phyloP scores from a whole-genome alignment of 140 eudicot species.

The Bidens hawaiensis region DNA sequence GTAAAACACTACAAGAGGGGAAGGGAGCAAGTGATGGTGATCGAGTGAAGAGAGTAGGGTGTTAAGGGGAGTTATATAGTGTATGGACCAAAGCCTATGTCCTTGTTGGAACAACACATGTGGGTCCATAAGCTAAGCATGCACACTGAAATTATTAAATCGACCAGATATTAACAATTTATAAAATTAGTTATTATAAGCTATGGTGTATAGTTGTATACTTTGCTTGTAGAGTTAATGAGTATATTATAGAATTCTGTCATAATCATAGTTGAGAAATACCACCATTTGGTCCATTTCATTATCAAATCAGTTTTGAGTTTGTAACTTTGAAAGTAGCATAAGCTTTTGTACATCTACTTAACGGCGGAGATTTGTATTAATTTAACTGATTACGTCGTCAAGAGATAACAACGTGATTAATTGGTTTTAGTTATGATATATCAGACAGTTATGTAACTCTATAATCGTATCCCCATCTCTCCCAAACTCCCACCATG shows the following conservation, averaged over 20 bases:
- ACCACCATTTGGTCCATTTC: too few species aligned
- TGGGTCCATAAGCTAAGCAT: conserved; percentile 7
- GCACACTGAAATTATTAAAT: background rate
- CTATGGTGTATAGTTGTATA: background rate
- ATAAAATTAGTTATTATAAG: too few species aligned
- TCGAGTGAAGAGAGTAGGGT: conserved; percentile 13
- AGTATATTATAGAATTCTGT: background rate
- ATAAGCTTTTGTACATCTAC: too few species aligned
- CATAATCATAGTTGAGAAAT: background rate
- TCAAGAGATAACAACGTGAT: too few species aligned
- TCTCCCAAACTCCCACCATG: too few species aligned
- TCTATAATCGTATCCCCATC: too few species aligned
- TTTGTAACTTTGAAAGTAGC: too few species aligned
- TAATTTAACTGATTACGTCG: too few species aligned
- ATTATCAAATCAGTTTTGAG: too few species aligned
- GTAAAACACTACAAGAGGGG: background rate
- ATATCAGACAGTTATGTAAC: too few species aligned
- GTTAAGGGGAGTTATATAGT: background rate
- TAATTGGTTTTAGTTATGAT: too few species aligned
- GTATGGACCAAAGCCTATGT: background rate
- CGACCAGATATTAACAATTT: background rate
- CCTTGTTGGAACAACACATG: conserved; percentile 1
- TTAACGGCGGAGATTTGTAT: too few species aligned
- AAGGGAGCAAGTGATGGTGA: background rate
- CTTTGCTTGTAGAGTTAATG: background rate